phyloP scores from a whole-genome alignment of 2,329 filamentous ascomycete genomes.

The Cordyceps tenuipes region DNA sequence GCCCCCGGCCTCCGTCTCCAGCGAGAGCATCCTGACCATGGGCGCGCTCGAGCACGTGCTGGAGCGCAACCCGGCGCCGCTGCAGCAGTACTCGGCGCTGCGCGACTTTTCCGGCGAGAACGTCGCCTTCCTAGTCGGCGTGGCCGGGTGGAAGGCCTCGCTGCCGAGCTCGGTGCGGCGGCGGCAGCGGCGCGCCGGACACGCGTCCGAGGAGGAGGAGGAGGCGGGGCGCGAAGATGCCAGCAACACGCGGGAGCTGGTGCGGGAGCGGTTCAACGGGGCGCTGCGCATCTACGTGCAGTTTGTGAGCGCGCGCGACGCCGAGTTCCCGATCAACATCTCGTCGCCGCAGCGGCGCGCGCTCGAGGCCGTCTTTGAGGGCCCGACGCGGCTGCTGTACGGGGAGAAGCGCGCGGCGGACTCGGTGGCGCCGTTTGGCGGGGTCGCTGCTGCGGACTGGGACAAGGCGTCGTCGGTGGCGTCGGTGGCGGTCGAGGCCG shows the following conservation, averaged over 20 bases:
- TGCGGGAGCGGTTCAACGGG: constrained; percentile 43
- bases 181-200: constrained; percentile 1
- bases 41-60: constrained; percentile 54
- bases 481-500: neutral
- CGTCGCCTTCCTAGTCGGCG: constrained; percentile 55
- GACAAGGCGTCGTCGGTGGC: neutral
- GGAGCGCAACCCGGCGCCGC: constrained; percentile 46
- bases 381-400: constrained; percentile 35
- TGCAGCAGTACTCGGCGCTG: constrained; percentile 56
- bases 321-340: constrained; percentile 59
- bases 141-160: constrained; percentile 45
- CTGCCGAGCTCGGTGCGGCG: constrained; percentile 18
- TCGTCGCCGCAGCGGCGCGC: constrained; percentile 42
- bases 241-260: constrained; percentile 19
- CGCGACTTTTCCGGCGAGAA: constrained; percentile 65
- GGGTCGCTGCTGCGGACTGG: constrained; percentile 12
- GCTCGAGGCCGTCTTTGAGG: constrained; percentile 49
- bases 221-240: constrained; percentile 5
- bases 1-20: constrained; percentile 12
- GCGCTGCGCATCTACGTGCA: constrained; percentile 54
- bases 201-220: neutral
- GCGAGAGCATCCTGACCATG: constrained; percentile 47
- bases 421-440: constrained; percentile 31
- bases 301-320: constrained; percentile 50
- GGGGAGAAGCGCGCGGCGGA: constrained; percentile 28